Evolutionary conservation across 257 asterid genomes (phyloP), one percentile per base, ranked within the genome.

Genomic region (Capsicum chinense): DNA sequence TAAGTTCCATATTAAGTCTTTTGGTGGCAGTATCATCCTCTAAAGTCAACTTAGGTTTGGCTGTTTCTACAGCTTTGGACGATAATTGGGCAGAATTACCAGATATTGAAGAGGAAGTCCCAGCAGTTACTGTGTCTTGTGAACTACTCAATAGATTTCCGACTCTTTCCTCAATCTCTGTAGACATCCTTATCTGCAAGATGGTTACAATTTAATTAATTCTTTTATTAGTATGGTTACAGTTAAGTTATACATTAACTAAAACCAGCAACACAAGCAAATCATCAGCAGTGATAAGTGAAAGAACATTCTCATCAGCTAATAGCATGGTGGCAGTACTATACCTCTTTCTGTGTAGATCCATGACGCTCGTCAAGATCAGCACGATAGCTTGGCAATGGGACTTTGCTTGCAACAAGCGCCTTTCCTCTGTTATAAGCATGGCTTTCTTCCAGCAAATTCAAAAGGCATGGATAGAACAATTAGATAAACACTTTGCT

Each of bases 291-390:
- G 78, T 79, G 82, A 79, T 80, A 84, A 39, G 76, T 81, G 64
- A 54, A 76, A 85, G 83, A 56, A 37, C 64, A 76, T 13, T 6
- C 33, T 50, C 60, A n/a, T 17, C 8, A n/a, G 79, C 57, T 59
- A 37, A 83, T 5, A 79, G 81, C n/a, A 71, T 54, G 42, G 12
- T 37, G 39, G 39, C 19, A 47, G 68, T 13, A 37, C 56, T 79
- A 42, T 87, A 95, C 98, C 97, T 94, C 98, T 84, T 92, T 92
- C 88, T 91, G 93, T n/a, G 93, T 89, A 79, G 98, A 92, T 84
- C 98, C 99, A 84, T 96, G 98, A 76, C 79, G 92, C 88, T 94
- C 99, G 64, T 96, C 99, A 79, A 96, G 98, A 91, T 96, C 99
- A 54, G 98, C 98, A 88, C 98, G 95, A 87, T 96, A 96, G 90